phyloP scores from a whole-genome alignment of 257 asterid species.

The Fraxinus quadrangulata region DNA sequence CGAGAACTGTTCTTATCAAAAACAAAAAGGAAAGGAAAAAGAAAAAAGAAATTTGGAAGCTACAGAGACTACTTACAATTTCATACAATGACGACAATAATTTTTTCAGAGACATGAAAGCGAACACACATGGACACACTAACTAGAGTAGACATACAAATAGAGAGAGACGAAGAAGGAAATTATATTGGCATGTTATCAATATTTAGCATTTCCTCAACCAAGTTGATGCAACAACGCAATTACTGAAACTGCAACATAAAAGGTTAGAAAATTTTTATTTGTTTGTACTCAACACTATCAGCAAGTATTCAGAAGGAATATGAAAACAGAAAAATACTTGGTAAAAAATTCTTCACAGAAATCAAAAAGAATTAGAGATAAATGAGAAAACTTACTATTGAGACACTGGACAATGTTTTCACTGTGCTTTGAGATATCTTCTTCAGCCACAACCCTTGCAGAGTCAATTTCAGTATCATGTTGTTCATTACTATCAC shows the following conservation, averaged over 20 bases:
- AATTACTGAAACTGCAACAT: not conserved
- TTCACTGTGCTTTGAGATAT: conserved; percentile 45
- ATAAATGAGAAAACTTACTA: conserved; percentile 38
- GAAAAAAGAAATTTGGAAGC: not conserved
- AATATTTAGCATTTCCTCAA: not conserved
- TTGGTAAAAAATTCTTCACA: not conserved
- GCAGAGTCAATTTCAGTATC: conserved; percentile 58
- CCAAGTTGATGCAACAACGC: not conserved
- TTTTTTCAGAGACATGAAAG: not conserved
- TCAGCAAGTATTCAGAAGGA: not conserved
- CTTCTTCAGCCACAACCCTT: conserved; percentile 62
- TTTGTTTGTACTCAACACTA: not conserved
- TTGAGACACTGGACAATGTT: conserved; percentile 45
- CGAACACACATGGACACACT: not conserved
- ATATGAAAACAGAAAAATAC: not conserved
- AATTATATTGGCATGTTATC: not conserved
- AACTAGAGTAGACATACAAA: not conserved
- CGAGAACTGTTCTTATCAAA: not conserved
- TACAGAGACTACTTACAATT: not conserved
- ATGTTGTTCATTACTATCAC: conserved; percentile 59
- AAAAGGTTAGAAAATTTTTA: not conserved
- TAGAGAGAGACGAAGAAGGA: not conserved
- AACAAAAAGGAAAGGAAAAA: not conserved
- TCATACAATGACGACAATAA: not conserved
- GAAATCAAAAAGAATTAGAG: not conserved